Base-by-base conservation (phyloP, 1,284 basidiomycete genomes). In the Papiliotrema flavescens region DNA sequence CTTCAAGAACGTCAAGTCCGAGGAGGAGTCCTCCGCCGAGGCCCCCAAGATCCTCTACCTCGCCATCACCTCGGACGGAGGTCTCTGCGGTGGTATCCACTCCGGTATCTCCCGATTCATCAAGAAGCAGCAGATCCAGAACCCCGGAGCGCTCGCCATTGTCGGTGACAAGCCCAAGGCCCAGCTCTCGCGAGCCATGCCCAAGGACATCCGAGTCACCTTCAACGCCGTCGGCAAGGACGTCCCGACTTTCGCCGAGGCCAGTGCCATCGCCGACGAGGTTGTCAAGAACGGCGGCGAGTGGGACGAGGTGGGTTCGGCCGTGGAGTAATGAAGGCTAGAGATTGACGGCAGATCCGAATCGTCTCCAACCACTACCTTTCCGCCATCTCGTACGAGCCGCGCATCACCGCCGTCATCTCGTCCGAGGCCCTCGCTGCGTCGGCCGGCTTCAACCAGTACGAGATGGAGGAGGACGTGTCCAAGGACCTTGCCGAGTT, bases 31-130 rank as follows among this genome's bases (percentile, higher is more conserved):
- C 24, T 59, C 69, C 43, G 79, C 84, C 46, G 77, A 84, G 17
- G 83, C 87, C 70, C 81, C 82, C 55, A 86, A 85, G 79, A 87
- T 89, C 72, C 88, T 97, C 65, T 90, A 94, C 81, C 78, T 98
- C 65, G 89, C 94, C 76, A 79, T 95, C 70, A 96, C 95, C 47
- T 98, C 94, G 56, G 95, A 98, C 85, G 95, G 96, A 82, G 95
- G 96, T 80, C 90, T 99, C 56, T 99, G 95, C 78, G 96, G 96
- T 80, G 96, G 96, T 85, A 97, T 99, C 74, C 95, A 98, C 83
- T 98, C 95, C 41, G 93, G 91, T 58, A 89, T 98, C 71, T 84
- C 89, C 66, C 97, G 97, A 80, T 83, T 84, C 50, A 89, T 90
- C 57, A 89, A 89, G 67, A 83, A 83, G 58, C 86, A 84, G 47